Percentiles rank a stretch among this genome's conserved stretches.
These are phyloP conservation scores for Citrus cavaleriei DNA, from an alignment of 345 rosid genomes.

Conservation along the genomic window DNA sequence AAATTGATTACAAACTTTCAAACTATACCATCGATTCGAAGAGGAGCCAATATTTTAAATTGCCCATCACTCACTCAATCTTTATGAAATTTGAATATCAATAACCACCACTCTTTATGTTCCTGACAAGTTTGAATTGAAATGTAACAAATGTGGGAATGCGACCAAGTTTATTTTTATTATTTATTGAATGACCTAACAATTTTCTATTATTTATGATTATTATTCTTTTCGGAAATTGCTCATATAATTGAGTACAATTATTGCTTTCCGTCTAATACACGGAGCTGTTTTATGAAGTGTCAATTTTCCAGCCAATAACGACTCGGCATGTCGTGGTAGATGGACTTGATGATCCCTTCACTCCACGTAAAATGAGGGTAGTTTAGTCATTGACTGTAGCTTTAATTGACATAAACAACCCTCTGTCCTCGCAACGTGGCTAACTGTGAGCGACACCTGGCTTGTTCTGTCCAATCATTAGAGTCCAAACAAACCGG, in stretches of 20 bases:
- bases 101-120: neutral
- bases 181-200: neutral
- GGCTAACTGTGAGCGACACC: neutral
- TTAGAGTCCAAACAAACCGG: conserved; percentile 3
- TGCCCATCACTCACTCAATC: neutral
- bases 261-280: conserved; percentile 23
- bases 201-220: neutral
- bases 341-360: neutral
- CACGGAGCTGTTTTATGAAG: neutral
- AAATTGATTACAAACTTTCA: neutral
- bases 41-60: conserved; percentile 1
- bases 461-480: neutral
- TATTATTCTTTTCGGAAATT: neutral
- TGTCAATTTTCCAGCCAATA: neutral
- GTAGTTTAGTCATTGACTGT: conserved; percentile 14
- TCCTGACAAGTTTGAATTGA: neutral
- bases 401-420: neutral
- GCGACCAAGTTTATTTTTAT: neutral
- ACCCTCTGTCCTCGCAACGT: conserved; percentile 12
- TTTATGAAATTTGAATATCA: neutral
- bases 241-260: neutral
- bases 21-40: neutral
- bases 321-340: neutral
- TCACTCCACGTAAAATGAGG: conserved; percentile 13
- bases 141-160: neutral